Base-by-base conservation (phyloP, 306 rosid species). In the Gillenia trifoliata region DNA sequence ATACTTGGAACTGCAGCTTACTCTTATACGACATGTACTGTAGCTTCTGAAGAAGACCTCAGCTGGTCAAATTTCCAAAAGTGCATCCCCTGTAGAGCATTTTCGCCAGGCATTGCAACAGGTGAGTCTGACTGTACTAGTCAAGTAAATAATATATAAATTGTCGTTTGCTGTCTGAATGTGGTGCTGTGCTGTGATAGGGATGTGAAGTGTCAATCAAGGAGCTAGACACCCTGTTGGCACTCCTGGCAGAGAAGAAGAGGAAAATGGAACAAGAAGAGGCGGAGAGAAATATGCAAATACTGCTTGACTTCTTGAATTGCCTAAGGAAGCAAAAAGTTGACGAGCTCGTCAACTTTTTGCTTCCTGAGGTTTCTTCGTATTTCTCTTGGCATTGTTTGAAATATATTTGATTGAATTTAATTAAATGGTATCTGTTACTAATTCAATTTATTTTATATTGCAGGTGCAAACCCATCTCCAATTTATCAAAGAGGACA, bases 211-310 rank as follows among this genome's bases (percentile, higher is more conserved):
- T 92, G 80, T 78, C 97, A 29, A 86, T 92, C 75, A 92, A 90
- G 88, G 99, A 92, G 85, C 72, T 94, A 23, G 96, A 94, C 85
- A 79, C 84, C 74, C 92, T 94, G 71, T 83, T 94, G 86, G 76
- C 77, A 52, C 87, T 94, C 68, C 91, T 94, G 67, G 64, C 93
- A 5, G 98, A 94, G 76, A 94, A 92, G 85, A 94, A 92, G 88
- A 89, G 93, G 83, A 94, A 94, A 86, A 94, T 92, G 96, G 97
- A 94, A 78, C 99, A 94, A 84, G 99, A 94, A 84, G 98, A 92
- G 83, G 92, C 99, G 6, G 96, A 90, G 79, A 87, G 93, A 92
- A 94, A 94, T 78, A 88, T 94, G 99, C 93, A 94, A 81, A 90
- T 94, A 71, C 79, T 94, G 80, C 77, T 91, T 7, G 97, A 92